Evolutionary conservation across 345 rosid species (phyloP), one percentile per base, ranked within the genome.

Genomic region (Moricandia moricandioides): DNA sequence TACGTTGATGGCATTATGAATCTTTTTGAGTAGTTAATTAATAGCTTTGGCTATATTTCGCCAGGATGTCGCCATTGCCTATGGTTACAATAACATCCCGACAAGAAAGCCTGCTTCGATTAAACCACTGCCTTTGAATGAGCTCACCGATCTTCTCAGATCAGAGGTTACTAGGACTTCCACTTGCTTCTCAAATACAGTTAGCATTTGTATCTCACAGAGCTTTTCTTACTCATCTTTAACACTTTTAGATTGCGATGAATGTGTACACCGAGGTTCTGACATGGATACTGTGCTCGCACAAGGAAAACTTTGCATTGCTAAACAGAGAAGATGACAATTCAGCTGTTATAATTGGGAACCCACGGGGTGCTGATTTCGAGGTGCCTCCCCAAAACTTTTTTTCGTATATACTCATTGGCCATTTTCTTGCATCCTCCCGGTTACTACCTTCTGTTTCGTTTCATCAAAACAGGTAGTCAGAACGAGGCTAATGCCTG

Each of bases 51-150:
- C 8, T 27, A 92, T 78, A 30, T 80, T 69, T 70, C 54, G 18
- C 27, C 73, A 95, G 99, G 97, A 95, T 81, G 96, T 95, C 73
- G 99, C 97, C 58, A 91, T 91, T 83, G 97, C 97, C 62, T 90
- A 88, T 84, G 97, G 97, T 17, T 95, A 82, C 79, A 90, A 92
- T 77, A 89, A 88, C 65, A 89, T 95, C 76, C 91, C 89, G 29
- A 89, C 72, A 82, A 90, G 85, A 71, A 88, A 21, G 83, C 85
- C 85, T 16, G 80, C 85, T 43, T 88, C 96, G 29, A 75, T 92
- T 78, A 85, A 81, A 81, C 90, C 96, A 8, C 72, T 91, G 62
- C 79, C 87, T 24, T 82, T 90, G 82, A 92, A 88, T 77, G 87
- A 92, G 81, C 86, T 95, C 62, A 84, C 81, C 76, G 93, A 92